Conservation (phyloP, 2,329 filamentous ascomycete genomes). For the Botrytis porri region DNA sequence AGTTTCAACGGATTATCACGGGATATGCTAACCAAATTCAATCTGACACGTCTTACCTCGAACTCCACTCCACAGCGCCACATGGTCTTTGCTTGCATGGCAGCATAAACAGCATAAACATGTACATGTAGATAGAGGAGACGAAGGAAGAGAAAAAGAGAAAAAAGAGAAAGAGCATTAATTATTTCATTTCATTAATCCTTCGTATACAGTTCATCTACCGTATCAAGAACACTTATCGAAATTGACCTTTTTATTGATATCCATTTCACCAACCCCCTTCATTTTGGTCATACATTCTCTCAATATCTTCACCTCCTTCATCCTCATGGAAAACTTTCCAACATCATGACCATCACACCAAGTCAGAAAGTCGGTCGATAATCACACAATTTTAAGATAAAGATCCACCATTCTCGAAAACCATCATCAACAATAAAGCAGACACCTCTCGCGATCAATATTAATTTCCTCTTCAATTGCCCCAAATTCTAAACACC, state of each 20-base stretch:
- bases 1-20: slow-evolving; percentile 6
- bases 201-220: background rate
- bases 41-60: slow-evolving; percentile 19
- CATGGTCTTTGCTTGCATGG: slow-evolving; percentile 21
- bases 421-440: background rate
- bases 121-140: slow-evolving; percentile 7
- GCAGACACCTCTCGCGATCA: background rate
- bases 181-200: slow-evolving; percentile 14
- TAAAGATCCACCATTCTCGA: background rate
- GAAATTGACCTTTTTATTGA: slow-evolving; percentile 3
- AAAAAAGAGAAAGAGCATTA: background rate
- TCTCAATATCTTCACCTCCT: slow-evolving; percentile 13
- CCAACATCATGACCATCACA: slow-evolving; percentile 15
- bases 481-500: background rate
- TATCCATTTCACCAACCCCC: slow-evolving; percentile 18
- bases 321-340: slow-evolving; percentile 6
- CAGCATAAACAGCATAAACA: slow-evolving; percentile 4
- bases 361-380: slow-evolving; percentile 6
- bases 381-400: background rate
- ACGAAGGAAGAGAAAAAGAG: background rate
- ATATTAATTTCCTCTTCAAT: background rate
- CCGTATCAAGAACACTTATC: slow-evolving; percentile 14
- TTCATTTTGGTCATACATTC: slow-evolving; percentile 13
- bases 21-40: slow-evolving; percentile 12
- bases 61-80: slow-evolving; percentile 19